A percentile compares a stretch with the other conserved stretches of the same genome.
Evolutionary conservation across 2,329 filamentous ascomycete genomes (phyloP).

Genomic region (Venturia asperata): DNA sequence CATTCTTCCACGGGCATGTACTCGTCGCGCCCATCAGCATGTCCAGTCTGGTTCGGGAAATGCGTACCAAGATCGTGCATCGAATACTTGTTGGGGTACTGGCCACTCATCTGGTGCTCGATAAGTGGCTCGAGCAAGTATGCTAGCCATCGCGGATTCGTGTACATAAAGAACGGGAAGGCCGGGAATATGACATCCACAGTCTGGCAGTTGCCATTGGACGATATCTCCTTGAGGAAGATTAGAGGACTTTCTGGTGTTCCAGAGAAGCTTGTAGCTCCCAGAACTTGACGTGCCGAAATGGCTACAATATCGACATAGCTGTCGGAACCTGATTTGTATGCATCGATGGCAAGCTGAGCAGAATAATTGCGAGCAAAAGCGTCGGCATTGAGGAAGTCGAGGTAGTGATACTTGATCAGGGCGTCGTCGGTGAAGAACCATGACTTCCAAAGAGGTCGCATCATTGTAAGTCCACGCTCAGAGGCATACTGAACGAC

Average conservation of each 20-base stretch:
- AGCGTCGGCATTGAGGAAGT: slow-evolving; percentile 56
- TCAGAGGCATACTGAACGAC: slow-evolving; percentile 73
- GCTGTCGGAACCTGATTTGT: slow-evolving; percentile 63
- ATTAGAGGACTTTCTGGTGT: slow-evolving; percentile 64
- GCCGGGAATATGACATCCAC: slow-evolving; percentile 83
- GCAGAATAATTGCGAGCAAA: slow-evolving; percentile 68
- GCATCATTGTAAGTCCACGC: slow-evolving; percentile 69
- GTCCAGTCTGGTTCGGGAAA: slow-evolving; percentile 71
- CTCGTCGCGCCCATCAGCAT: slow-evolving; percentile 63
- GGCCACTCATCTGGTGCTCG: slow-evolving; percentile 73
- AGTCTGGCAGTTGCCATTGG: slow-evolving; percentile 77
- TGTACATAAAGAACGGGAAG: slow-evolving; percentile 81
- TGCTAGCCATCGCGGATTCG: slow-evolving; percentile 71
- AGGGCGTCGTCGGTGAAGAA: slow-evolving; percentile 58
- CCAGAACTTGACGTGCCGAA: slow-evolving; percentile 72
- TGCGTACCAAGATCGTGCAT: slow-evolving; percentile 69
- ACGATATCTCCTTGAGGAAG: slow-evolving; percentile 81
- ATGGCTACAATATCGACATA: slow-evolving; percentile 73
- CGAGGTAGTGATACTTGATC: slow-evolving; percentile 67
- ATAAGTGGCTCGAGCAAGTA: slow-evolving; percentile 73
- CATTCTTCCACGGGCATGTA: slow-evolving; percentile 73
- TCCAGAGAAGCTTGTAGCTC: slow-evolving; percentile 67
- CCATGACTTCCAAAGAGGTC: slow-evolving; percentile 71
- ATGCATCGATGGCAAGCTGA: slow-evolving; percentile 63
- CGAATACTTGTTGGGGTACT: slow-evolving; percentile 75